Conservation (phyloP, 768 basidiomycete species). For the Hygrophoropsis aurantiaca region DNA sequence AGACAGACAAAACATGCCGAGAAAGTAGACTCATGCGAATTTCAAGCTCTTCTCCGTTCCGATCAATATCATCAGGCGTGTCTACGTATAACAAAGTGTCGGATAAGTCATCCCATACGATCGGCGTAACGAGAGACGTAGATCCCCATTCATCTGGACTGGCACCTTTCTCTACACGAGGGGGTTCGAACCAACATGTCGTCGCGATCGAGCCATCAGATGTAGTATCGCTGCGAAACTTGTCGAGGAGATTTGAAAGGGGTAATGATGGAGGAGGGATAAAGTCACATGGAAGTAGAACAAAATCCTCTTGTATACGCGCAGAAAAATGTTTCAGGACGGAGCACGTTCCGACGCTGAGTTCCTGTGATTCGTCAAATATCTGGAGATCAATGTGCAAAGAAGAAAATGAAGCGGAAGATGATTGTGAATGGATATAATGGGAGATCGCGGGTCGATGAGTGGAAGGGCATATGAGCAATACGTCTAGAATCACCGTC, state of each 20-base stretch:
- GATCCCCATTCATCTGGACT: conserved; percentile 68
- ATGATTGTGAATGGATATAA: conserved; percentile 77
- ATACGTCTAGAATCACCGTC: conserved; percentile 57
- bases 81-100: conserved; percentile 74
- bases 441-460: conserved; percentile 79
- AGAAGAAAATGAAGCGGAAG: conserved; percentile 57
- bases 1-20: conserved; percentile 40
- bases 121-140: conserved; percentile 43
- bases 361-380: conserved; percentile 71
- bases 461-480: conserved; percentile 79
- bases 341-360: conserved; percentile 67
- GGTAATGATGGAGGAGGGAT: conserved; percentile 75
- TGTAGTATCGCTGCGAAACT: conserved; percentile 73
- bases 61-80: conserved; percentile 65
- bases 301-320: conserved; percentile 82
- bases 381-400: conserved; percentile 77
- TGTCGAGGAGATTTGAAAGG: conserved; percentile 70
- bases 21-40: conserved; percentile 75
- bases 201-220: conserved; percentile 65
- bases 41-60: conserved; percentile 68
- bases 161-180: conserved; percentile 51
- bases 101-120: conserved; percentile 67
- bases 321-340: conserved; percentile 75
- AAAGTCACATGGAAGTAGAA: conserved; percentile 90
- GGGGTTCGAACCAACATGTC: conserved; percentile 60